A percentile compares a stretch with the other conserved stretches of the same genome.
These are phyloP conservation scores for Penicillium riverlandense DNA, from an alignment of 495 filamentous ascomycete species.

Conservation along the genomic window DNA sequence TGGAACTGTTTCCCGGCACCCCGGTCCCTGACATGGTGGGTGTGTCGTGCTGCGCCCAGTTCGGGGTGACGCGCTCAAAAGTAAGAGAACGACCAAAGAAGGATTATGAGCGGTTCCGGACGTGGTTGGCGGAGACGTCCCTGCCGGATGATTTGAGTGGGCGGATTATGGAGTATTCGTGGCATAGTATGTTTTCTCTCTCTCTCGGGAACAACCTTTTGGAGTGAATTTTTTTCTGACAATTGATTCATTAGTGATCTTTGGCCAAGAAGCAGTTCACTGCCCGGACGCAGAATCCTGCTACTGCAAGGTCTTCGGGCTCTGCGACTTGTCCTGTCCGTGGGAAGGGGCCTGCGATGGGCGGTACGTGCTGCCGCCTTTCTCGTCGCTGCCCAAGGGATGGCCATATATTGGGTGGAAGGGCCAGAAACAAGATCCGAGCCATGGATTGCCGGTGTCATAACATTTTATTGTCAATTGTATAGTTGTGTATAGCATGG, in stretches of 20 bases:
- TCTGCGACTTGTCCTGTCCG: slow-evolving; percentile 45
- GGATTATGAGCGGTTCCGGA: slow-evolving; percentile 50
- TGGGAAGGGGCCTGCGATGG: slow-evolving; percentile 26
- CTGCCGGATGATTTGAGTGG: slow-evolving; percentile 52
- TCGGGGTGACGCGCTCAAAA: slow-evolving; percentile 54
- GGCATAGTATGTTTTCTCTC: slow-evolving; percentile 47
- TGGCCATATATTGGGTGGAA: slow-evolving; percentile 49
- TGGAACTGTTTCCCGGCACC: slow-evolving; percentile 45
- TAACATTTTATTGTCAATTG: slow-evolving; percentile 3
- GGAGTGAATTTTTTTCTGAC: background rate
- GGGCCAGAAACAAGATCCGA: slow-evolving; percentile 36
- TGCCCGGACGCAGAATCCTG: slow-evolving; percentile 52
- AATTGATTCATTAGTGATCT: slow-evolving; percentile 33
- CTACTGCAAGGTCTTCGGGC: slow-evolving; percentile 58
- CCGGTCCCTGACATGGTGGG: slow-evolving; percentile 45
- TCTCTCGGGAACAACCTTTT: background rate
- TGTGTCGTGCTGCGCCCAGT: slow-evolving; percentile 65
- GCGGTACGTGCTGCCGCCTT: slow-evolving; percentile 43
- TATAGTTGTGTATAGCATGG: no score
- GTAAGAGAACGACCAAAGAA: slow-evolving; percentile 38
- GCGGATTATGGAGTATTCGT: slow-evolving; percentile 66
- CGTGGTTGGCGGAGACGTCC: slow-evolving; percentile 53
- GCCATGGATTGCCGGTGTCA: slow-evolving; percentile 27
- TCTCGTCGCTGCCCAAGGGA: slow-evolving; percentile 37
- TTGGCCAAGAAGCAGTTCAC: slow-evolving; percentile 43